These are phyloP conservation scores for Saccharomycopsis capsularis DNA, from an alignment of 805 yeast genomes.

Conservation along the genomic window DNA sequence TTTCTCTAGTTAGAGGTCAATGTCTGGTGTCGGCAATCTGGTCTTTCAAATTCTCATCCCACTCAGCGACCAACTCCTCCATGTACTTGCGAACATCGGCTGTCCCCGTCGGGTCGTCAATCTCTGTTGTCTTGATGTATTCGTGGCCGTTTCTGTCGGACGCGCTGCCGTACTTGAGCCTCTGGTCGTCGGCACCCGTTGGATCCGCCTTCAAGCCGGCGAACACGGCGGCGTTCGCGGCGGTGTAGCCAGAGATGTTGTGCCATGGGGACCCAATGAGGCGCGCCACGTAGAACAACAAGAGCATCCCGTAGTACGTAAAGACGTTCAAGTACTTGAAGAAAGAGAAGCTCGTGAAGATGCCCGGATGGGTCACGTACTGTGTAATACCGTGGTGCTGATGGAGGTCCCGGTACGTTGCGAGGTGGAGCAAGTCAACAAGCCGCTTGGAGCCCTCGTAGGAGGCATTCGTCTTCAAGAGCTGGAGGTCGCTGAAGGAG, in stretches of 20 bases:
- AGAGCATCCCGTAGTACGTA: slow-evolving; percentile 79
- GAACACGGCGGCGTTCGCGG: slow-evolving; percentile 80
- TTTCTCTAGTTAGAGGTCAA: slow-evolving; percentile 7
- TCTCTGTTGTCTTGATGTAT: slow-evolving; percentile 46
- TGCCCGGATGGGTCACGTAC: slow-evolving; percentile 89
- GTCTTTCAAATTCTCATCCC: slow-evolving; percentile 70
- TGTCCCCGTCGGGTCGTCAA: slow-evolving; percentile 54
- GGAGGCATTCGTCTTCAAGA: slow-evolving; percentile 54
- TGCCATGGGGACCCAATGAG: slow-evolving; percentile 82
- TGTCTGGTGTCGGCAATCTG: slow-evolving; percentile 59
- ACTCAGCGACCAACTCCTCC: slow-evolving; percentile 47
- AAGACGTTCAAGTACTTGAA: slow-evolving; percentile 67
- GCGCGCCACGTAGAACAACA: slow-evolving; percentile 78
- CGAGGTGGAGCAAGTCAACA: slow-evolving; percentile 76
- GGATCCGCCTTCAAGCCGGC: slow-evolving; percentile 52
- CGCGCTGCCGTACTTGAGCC: slow-evolving; percentile 68
- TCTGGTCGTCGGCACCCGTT: slow-evolving; percentile 35
- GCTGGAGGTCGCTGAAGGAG: slow-evolving; percentile 68
- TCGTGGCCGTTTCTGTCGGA: slow-evolving; percentile 58
- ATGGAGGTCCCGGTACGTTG: slow-evolving; percentile 47
- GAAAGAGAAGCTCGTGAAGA: slow-evolving; percentile 78
- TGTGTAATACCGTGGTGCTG: slow-evolving; percentile 51
- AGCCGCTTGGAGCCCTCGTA: slow-evolving; percentile 91
- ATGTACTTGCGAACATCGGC: slow-evolving; percentile 62
- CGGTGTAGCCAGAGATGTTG: slow-evolving; percentile 79